A percentile compares a stretch with the other conserved stretches of the same genome.
phyloP scores from a whole-genome alignment of 768 basidiomycete species.

The Trametes sanguinea region DNA sequence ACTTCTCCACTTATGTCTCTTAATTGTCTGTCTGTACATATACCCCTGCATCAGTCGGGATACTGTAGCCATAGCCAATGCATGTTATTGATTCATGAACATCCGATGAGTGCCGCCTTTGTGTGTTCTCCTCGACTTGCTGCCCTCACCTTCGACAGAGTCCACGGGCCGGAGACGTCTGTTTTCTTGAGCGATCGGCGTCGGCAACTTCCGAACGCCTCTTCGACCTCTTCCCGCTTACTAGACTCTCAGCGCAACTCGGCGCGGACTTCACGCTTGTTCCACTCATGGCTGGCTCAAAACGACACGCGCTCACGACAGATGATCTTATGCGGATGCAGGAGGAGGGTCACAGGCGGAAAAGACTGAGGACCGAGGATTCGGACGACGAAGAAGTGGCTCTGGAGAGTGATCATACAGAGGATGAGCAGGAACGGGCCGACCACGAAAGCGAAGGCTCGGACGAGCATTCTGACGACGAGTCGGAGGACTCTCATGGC shows the following conservation, averaged over 20 bases:
- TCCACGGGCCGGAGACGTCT: background rate
- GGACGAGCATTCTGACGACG: conserved; percentile 10
- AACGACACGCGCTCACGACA: conserved; percentile 34
- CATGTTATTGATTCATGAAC: background rate
- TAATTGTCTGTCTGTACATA: conserved; percentile 19
- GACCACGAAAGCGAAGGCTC: conserved; percentile 2
- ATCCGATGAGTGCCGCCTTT: no score
- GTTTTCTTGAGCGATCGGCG: conserved; percentile 10
- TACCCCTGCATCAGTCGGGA: background rate
- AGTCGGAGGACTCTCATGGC: background rate
- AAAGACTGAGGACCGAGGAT: conserved; percentile 13
- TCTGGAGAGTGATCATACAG: conserved; percentile 25
- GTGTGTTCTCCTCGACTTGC: background rate
- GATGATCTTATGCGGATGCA: conserved; percentile 41
- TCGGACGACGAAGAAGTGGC: conserved; percentile 16
- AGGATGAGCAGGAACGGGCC: conserved; percentile 16
- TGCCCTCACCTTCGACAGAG: background rate
- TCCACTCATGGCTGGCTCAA: conserved; percentile 28
- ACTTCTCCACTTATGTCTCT: background rate
- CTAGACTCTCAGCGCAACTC: background rate
- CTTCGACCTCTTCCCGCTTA: background rate
- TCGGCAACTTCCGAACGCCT: conserved; percentile 17
- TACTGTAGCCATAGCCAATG: conserved; percentile 15
- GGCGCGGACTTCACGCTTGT: background rate
- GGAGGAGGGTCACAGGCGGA: conserved; percentile 35